These are phyloP conservation scores for Backusella westeae DNA, from an alignment of 192 early-diverging fungal genomes.

Conservation along the genomic window DNA sequence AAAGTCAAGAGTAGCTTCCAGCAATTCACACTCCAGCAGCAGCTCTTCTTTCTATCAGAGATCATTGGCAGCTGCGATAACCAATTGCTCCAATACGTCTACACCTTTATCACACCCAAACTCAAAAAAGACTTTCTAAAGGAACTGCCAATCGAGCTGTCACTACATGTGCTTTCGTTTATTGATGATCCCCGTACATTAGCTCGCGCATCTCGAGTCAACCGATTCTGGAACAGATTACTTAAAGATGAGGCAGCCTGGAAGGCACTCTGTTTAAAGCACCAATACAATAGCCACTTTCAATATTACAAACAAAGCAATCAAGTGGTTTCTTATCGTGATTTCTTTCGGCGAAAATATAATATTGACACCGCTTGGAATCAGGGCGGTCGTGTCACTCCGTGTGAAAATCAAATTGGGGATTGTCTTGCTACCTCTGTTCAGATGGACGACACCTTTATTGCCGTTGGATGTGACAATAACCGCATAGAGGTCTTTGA, in stretches of 20 bases:
- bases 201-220: constrained; percentile 72
- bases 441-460: constrained; percentile 93
- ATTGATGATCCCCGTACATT: constrained; percentile 80
- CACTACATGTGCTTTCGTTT: constrained; percentile 81
- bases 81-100: constrained; percentile 45
- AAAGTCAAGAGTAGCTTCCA: constrained; percentile 38
- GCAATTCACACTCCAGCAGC: constrained; percentile 28
- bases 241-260: constrained; percentile 49
- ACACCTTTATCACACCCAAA: constrained; percentile 52
- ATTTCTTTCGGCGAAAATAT: constrained; percentile 51
- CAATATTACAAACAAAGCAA: not conserved
- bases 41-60: constrained; percentile 40
- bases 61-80: constrained; percentile 47
- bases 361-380: constrained; percentile 56
- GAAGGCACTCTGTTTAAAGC: constrained; percentile 36
- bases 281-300: constrained; percentile 28
- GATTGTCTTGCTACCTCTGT: constrained; percentile 87
- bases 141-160: constrained; percentile 67
- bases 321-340: constrained; percentile 41
- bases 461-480: constrained; percentile 94
- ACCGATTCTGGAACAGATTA: constrained; percentile 48
- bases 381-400: constrained; percentile 36
- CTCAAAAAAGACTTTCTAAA: constrained; percentile 91
- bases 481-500: constrained; percentile 93
- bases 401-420: constrained; percentile 54